A percentile compares a stretch with the other conserved stretches of the same genome.
Evolutionary conservation across 495 filamentous ascomycete species (phyloP).

Genomic region (Hypoxylon fragiforme): DNA sequence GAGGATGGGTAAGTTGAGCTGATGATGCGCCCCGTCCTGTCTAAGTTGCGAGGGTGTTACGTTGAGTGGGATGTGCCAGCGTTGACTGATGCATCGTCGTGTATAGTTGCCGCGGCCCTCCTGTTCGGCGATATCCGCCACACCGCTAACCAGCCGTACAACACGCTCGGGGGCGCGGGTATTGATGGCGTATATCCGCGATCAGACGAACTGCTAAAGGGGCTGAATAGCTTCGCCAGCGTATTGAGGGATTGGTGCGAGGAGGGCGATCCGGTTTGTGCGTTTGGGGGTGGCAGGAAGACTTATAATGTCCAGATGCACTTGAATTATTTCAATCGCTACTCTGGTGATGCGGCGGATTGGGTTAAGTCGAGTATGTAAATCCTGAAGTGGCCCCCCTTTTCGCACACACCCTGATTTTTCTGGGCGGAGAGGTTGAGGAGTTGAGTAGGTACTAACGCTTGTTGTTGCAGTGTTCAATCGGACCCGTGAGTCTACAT

Average conservation of each 20-base stretch:
- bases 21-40: neutral
- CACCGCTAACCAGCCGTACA: conserved; percentile 32
- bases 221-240: conserved; percentile 10
- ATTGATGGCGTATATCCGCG: conserved; percentile 30
- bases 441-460: too few relatives aligned
- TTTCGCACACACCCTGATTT: too few relatives aligned
- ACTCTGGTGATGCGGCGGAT: conserved; percentile 18
- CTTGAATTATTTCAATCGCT: conserved; percentile 34
- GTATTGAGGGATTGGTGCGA: conserved; percentile 34
- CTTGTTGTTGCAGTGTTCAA: too few relatives aligned
- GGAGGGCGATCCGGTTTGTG: conserved; percentile 32
- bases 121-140: conserved; percentile 33
- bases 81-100: neutral
- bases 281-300: conserved; percentile 19
- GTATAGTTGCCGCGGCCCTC: conserved; percentile 29
- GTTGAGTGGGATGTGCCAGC: neutral
- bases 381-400: too few relatives aligned
- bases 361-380: conserved; percentile 32
- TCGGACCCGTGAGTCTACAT: too few relatives aligned
- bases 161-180: conserved; percentile 19
- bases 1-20: conserved; percentile 26
- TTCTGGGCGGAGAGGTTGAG: too few relatives aligned
- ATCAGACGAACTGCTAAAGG: conserved; percentile 12
- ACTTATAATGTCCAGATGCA: conserved; percentile 16
- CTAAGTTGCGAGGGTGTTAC: too few relatives aligned